Percentiles rank a stretch among this genome's conserved stretches.
These are phyloP conservation scores for Mycena crocata DNA, from an alignment of 768 basidiomycete genomes.

Conservation along the genomic window DNA sequence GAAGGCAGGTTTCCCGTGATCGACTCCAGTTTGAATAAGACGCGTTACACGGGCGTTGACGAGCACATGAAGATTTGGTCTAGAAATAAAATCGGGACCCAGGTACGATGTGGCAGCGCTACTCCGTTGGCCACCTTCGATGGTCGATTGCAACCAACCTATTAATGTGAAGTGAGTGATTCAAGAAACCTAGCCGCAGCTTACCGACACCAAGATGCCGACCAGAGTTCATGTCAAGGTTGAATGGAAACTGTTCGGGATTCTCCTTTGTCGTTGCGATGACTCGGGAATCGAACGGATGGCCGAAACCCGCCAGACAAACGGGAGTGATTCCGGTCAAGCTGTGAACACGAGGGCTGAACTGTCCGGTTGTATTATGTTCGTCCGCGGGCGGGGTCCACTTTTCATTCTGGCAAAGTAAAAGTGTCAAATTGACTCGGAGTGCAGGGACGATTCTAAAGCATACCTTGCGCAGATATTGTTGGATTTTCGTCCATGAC, in stretches of 20 bases:
- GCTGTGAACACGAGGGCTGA: slow-evolving; percentile 44
- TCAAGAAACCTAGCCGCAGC: too few species aligned
- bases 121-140: slow-evolving; percentile 36
- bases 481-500: slow-evolving; percentile 43
- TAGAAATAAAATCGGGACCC: slow-evolving; percentile 32
- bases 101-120: slow-evolving; percentile 44
- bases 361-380: slow-evolving; percentile 47
- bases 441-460: neutral
- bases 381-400: slow-evolving; percentile 42
- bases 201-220: slow-evolving; percentile 47
- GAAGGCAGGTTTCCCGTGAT: slow-evolving; percentile 4
- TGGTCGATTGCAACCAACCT: slow-evolving; percentile 42
- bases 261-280: slow-evolving; percentile 42
- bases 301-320: slow-evolving; percentile 41
- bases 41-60: slow-evolving; percentile 36
- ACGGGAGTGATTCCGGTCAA: slow-evolving; percentile 41
- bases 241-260: slow-evolving; percentile 48
- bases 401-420: slow-evolving; percentile 43
- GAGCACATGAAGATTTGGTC: slow-evolving; percentile 43
- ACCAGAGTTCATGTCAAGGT: slow-evolving; percentile 50
- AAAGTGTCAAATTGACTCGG: neutral
- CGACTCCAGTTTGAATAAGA: slow-evolving; percentile 19
- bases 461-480: slow-evolving; percentile 41
- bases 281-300: slow-evolving; percentile 40
- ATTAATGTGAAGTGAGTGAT: too few species aligned